Percentiles rank a stretch among this genome's conserved stretches.
Conservation (phyloP, 352 stramenopile species). For the Blastocystis hominis region DNA sequence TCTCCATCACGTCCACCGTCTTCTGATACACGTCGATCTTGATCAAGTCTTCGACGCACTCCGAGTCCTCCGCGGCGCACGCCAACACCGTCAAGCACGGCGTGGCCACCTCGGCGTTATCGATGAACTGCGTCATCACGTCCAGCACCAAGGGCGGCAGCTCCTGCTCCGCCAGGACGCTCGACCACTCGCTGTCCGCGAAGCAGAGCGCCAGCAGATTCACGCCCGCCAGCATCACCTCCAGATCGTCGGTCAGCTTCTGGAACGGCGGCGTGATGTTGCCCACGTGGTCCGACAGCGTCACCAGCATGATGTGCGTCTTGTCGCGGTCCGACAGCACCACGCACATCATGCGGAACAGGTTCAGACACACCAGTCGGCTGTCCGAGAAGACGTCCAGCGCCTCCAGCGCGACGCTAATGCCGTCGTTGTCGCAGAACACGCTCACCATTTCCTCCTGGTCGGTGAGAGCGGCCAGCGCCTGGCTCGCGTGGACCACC, state of each 20-base stretch:
- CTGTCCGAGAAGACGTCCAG: not conserved
- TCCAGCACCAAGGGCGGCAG: slow-evolving; percentile 15
- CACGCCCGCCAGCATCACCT: not conserved
- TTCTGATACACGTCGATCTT: slow-evolving; percentile 13
- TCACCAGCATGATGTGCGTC: not conserved
- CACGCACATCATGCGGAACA: slow-evolving; percentile 51
- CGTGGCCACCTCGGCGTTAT: not conserved
- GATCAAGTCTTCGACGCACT: not conserved
- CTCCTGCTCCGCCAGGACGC: not conserved
- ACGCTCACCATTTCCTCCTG: slow-evolving; percentile 5
- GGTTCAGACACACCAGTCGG: not conserved
- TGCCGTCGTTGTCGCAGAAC: slow-evolving; percentile 14
- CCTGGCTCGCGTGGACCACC: slow-evolving; percentile 29
- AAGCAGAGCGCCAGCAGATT: slow-evolving; percentile 28
- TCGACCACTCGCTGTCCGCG: not conserved
- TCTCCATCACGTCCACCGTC: slow-evolving; percentile 42
- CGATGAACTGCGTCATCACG: slow-evolving; percentile 1
- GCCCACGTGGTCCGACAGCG: not conserved
- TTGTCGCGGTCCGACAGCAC: slow-evolving; percentile 10
- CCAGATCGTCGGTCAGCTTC: slow-evolving; percentile 6
- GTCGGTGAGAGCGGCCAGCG: not conserved
- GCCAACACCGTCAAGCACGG: slow-evolving; percentile 36
- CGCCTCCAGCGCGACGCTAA: not conserved
- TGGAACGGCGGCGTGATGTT: slow-evolving; percentile 23
- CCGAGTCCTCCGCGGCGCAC: not conserved